Base-by-base conservation (phyloP, 305 asterid genomes). In the Fraxinus nigra region DNA sequence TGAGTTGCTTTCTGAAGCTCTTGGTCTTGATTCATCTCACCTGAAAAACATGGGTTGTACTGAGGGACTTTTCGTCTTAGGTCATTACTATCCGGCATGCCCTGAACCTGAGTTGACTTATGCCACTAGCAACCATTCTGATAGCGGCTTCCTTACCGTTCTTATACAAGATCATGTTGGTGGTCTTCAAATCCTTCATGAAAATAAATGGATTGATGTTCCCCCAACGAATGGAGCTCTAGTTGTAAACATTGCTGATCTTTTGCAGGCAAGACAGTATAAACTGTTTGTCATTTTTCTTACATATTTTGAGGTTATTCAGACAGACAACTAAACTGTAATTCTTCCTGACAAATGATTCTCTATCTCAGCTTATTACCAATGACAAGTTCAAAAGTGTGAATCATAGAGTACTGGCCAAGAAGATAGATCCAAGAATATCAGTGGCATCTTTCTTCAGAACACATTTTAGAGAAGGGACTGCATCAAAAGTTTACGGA, bases 361-460 rank as follows among this genome's bases (percentile, higher is more conserved):
- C 9, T 14, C 16, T 7, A 7, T 72, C 76, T 24, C 85, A 90
- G 95, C 88, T 93, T n/a, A 77, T 88, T 20, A 83, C 91, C 1
- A 93, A 91, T 79, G 93, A 90, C 54, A 90, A 79, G 82, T 89
- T 84, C 88, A 91, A 78, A 70, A 91, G 97, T 56, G 86, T 81
- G 30, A 87, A 83, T 78, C 95, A 93, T 76, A 88, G 93, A 82
- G 97, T 90, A 26, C 59, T 59, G 89, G 88, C 92, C 1, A 89
- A 87, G 38, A 78, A 61, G 37, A 75, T 7, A 0, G 85, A 93
- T 4, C 95, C 92, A 13, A 88, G 95, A 89, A 81, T 89, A 59
- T 92, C 97, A 3, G 91, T 90, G 4, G 97, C 94, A 35, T 79
- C 90, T 69, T 92, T 93, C 89, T 87, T 91, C 14, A 87, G 91